phyloP scores from a whole-genome alignment of 225 moss, liverwort and hornwort genomes.

The Sphagnum tenellum region DNA sequence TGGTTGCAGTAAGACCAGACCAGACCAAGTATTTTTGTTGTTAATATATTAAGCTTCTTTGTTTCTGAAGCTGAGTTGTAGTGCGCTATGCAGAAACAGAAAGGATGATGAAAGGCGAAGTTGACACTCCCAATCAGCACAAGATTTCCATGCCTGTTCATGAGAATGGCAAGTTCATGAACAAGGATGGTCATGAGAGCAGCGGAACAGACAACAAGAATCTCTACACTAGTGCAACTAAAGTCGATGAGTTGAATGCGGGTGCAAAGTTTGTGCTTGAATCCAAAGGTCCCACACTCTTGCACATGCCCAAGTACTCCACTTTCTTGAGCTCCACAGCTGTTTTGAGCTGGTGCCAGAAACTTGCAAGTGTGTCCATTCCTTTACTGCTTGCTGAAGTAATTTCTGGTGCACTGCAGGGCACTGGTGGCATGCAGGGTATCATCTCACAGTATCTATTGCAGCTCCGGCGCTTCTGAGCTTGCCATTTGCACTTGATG shows the following conservation, averaged over 20 bases:
- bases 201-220: too few species aligned
- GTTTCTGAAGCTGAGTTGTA: too few species aligned
- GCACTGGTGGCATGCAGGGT: slow-evolving; percentile 52
- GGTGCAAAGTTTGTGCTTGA: slow-evolving; percentile 48
- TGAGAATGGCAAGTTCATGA: too few species aligned
- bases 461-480: slow-evolving; percentile 41
- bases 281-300: slow-evolving; percentile 30
- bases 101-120: too few species aligned
- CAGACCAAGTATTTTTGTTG: too few species aligned
- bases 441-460: slow-evolving; percentile 46
- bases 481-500: slow-evolving; percentile 37
- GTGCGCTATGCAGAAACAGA: too few species aligned
- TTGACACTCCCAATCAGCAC: too few species aligned
- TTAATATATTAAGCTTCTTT: too few species aligned
- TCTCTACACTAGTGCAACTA: too few species aligned
- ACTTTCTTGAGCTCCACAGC: not conserved
- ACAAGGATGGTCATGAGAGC: too few species aligned
- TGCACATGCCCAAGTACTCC: not conserved
- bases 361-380: not conserved
- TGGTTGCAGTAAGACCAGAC: too few species aligned
- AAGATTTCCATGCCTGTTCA: too few species aligned
- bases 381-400: not conserved
- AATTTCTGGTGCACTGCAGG: slow-evolving; percentile 17
- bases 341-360: not conserved
- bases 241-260: slow-evolving; percentile 10